Evolutionary conservation across 2,329 filamentous ascomycete genomes (phyloP), one percentile per base, ranked within the genome.

Genomic region (Saccharata proteae): DNA sequence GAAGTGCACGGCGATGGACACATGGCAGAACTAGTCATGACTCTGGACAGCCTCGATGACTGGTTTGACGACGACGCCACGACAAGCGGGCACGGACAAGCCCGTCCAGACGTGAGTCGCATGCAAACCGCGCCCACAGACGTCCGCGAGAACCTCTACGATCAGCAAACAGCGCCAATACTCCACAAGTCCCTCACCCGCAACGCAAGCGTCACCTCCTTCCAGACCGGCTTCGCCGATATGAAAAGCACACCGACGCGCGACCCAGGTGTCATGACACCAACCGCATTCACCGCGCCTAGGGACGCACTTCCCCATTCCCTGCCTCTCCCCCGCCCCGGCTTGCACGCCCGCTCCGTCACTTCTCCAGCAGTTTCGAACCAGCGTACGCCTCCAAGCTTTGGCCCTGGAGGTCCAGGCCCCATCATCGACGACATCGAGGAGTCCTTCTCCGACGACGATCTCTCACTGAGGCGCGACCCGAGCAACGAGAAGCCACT

Each of bases 111-210:
- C 13, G 37, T 30, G 12, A 38, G 32, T 16, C 51, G 49, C 5
- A 51, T 48, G 16, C 41, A 34, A 13, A 47, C 44, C 13, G 42
- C 45, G 10, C 40, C 43, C 19, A 75, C 76, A 30, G 80, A 90
- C 41, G 76, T 77, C 1, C 80, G 77, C 8, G 82, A 86, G 14
- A 77, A 83, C 49, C 61, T 94, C 1, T 94, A 96, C 54, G 86
- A 94, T 46, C 84, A 93, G 52, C 83, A 93, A 49, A 92, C 90
- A 5, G 66, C 90, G 8, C 88, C 88, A 0, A 92, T 94, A 30
- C 61, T 94, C 5, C 80, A 90, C 44, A 82, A 90, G 48, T 90
- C 84, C 1, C 65, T 80, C 15, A 71, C 67, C 14, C 48, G 82
- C 8, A 88, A 76, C 40, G 77, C 79, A 21, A 80, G 74, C 30